Evolutionary conservation across 768 basidiomycete genomes (phyloP).

Genomic region (Podaxis sp.): DNA sequence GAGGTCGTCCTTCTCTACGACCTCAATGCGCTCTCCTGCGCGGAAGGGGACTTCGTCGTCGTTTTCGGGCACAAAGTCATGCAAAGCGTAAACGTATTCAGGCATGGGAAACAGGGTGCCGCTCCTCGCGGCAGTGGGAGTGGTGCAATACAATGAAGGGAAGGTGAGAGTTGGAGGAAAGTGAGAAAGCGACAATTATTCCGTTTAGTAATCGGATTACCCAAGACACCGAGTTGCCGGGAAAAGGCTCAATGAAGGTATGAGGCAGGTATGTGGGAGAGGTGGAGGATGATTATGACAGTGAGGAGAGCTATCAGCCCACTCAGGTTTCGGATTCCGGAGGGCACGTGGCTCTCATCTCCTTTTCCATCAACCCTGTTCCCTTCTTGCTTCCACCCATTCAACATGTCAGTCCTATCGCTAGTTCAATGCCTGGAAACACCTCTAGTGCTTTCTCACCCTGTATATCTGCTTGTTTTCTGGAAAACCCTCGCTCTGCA

Average conservation of each 20-base stretch:
- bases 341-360: conserved; percentile 4
- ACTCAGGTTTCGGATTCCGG: conserved; percentile 8
- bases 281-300: neutral
- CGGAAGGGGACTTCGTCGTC: conserved; percentile 89
- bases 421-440: too few relatives aligned
- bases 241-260: neutral
- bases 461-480: too few relatives aligned
- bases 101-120: conserved; percentile 45
- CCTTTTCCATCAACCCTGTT: conserved; percentile 3
- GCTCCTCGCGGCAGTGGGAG: neutral
- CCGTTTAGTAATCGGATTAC: neutral
- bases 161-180: neutral
- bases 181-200: neutral
- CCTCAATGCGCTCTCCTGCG: conserved; percentile 84
- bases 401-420: too few relatives aligned
- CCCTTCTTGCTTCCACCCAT: neutral
- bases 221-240: neutral
- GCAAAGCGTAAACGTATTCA: conserved; percentile 85
- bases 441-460: too few relatives aligned
- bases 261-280: neutral
- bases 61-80: conserved; percentile 89
- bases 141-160: neutral
- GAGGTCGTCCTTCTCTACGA: conserved; percentile 90
- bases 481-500: too few relatives aligned
- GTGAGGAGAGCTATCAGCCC: conserved; percentile 1